Percentiles rank a stretch among this genome's conserved stretches.
Conservation (phyloP, 2,329 filamentous ascomycete species). For the Aphanocladium album region DNA sequence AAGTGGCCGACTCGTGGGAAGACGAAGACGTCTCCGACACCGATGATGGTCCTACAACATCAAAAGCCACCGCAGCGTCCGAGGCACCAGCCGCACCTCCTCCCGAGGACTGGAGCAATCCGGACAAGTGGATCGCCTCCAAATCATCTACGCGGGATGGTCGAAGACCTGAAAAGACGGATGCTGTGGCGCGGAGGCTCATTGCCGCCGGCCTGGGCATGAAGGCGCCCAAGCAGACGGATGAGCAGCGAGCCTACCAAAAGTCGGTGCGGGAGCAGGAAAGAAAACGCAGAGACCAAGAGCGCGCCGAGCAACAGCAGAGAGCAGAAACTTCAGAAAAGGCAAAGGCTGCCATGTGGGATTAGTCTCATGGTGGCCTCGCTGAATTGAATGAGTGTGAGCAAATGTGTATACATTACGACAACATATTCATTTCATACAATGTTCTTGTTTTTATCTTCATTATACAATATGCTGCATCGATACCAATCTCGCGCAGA, state of each 20-base stretch:
- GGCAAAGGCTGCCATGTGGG: slow-evolving; percentile 84
- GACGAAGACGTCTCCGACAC: slow-evolving; percentile 53
- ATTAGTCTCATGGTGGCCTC: too few species aligned
- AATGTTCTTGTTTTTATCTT: background rate
- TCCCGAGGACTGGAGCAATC: slow-evolving; percentile 31
- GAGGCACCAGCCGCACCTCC: slow-evolving; percentile 51
- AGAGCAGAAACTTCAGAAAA: slow-evolving; percentile 62
- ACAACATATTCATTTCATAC: background rate
- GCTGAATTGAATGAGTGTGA: too few species aligned
- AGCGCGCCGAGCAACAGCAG: slow-evolving; percentile 59
- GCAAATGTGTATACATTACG: background rate
- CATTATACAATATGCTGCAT: background rate
- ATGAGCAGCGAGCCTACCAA: slow-evolving; percentile 86
- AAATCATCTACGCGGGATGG: background rate
- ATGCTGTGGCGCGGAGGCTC: slow-evolving; percentile 81
- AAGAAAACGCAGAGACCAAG: slow-evolving; percentile 67
- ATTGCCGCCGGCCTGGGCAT: slow-evolving; percentile 87
- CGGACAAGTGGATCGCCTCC: slow-evolving; percentile 14
- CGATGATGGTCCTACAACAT: slow-evolving; percentile 18
- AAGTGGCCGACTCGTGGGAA: slow-evolving; percentile 42
- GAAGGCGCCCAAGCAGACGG: slow-evolving; percentile 72
- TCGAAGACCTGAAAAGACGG: slow-evolving; percentile 79
- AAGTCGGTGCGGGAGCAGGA: slow-evolving; percentile 78
- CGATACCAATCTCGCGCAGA: background rate
- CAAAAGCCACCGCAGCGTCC: slow-evolving; percentile 1